phyloP scores from a whole-genome alignment of 2,329 filamentous ascomycete genomes.

The Myriosclerotinia duriaeana region DNA sequence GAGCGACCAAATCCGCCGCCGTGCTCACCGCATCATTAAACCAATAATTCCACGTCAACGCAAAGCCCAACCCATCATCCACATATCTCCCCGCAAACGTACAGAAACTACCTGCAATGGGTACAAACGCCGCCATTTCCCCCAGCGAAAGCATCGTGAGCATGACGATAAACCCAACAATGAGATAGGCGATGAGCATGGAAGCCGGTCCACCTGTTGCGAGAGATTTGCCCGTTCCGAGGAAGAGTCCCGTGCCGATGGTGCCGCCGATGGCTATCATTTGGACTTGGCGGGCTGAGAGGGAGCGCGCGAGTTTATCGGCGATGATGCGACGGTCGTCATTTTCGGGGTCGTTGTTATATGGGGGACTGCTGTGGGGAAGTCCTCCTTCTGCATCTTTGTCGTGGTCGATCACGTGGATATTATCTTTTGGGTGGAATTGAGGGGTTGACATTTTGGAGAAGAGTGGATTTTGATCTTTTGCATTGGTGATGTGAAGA shows the following conservation, averaged over 20 bases:
- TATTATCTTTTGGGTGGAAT: neutral
- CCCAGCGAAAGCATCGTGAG: constrained; percentile 59
- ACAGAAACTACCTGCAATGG: constrained; percentile 55
- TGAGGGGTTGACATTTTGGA: constrained; percentile 4
- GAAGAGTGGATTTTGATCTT: neutral
- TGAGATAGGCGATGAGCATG: constrained; percentile 56
- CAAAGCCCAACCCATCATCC: constrained; percentile 55
- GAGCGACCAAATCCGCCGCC: constrained; percentile 59
- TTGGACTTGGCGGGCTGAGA: constrained; percentile 63
- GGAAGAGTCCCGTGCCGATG: constrained; percentile 61
- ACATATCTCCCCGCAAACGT: constrained; percentile 56
- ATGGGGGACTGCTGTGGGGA: neutral
- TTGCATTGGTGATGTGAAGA: neutral
- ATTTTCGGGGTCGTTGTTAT: neutral
- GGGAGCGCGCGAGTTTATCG: constrained; percentile 50
- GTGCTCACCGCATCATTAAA: constrained; percentile 64
- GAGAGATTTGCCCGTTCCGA: constrained; percentile 61
- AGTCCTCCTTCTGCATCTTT: neutral
- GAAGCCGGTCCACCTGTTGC: constrained; percentile 60
- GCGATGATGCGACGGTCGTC: constrained; percentile 25
- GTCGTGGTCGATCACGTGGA: constrained; percentile 8
- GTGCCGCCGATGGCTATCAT: constrained; percentile 65
- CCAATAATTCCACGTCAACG: constrained; percentile 60
- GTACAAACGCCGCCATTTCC: constrained; percentile 60
- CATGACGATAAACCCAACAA: constrained; percentile 58